phyloP scores from a whole-genome alignment of 2,329 filamentous ascomycete species.

The Ambrosiella cleistominuta region DNA sequence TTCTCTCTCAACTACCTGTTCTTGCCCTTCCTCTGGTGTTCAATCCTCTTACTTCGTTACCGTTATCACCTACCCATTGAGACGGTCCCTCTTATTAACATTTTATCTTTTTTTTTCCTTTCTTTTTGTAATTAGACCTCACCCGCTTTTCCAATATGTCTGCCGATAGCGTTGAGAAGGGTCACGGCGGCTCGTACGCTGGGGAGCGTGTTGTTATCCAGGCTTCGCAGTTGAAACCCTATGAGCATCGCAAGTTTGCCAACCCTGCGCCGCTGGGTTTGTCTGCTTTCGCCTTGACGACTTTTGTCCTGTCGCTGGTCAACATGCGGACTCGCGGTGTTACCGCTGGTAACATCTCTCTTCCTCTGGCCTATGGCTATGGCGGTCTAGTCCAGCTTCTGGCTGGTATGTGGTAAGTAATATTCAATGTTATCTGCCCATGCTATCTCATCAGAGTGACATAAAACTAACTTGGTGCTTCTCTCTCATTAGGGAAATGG shows the following conservation, averaged over 20 bases:
- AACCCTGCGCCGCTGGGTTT: constrained; percentile 67
- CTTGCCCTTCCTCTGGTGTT: background rate
- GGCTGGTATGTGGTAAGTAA: constrained; percentile 66
- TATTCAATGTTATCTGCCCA: background rate
- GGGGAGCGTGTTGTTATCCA: constrained; percentile 28
- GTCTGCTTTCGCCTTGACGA: constrained; percentile 64
- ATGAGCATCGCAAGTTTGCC: constrained; percentile 53
- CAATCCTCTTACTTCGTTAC: constrained; percentile 3
- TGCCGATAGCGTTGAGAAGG: constrained; percentile 12
- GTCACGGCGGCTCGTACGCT: constrained; percentile 7
- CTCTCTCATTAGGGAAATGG: constrained; percentile 53
- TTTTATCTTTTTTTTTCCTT: background rate
- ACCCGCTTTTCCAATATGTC: constrained; percentile 13
- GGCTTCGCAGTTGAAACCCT: constrained; percentile 47
- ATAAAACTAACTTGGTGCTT: background rate
- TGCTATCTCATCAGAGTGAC: background rate
- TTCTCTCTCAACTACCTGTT: constrained; percentile 3
- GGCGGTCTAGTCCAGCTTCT: constrained; percentile 64
- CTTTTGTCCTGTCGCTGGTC: constrained; percentile 59
- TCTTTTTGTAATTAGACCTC: constrained; percentile 8
- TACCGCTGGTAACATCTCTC: constrained; percentile 43
- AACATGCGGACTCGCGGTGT: constrained; percentile 51
- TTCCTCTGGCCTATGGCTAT: constrained; percentile 55
- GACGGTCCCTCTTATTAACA: constrained; percentile 8
- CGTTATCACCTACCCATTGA: background rate